Conservation (phyloP, 1,284 basidiomycete species). For the Lentinula novae-zelandiae region DNA sequence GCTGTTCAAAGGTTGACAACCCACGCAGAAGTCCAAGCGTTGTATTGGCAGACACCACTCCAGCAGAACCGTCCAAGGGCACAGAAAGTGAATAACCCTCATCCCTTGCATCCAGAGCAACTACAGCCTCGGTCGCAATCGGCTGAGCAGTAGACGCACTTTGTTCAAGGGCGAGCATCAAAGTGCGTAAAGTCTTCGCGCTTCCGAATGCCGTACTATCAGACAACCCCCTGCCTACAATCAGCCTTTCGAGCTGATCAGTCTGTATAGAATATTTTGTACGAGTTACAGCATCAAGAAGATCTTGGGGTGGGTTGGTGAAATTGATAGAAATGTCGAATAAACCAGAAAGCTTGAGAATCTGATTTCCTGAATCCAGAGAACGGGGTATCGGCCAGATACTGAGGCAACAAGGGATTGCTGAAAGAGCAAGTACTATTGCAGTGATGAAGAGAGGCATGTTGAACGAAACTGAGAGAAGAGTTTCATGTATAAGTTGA, state of each 20-base stretch:
- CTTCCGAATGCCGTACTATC: not conserved
- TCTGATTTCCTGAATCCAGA: conserved; percentile 25
- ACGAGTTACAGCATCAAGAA: conserved; percentile 39
- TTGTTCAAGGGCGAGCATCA: conserved; percentile 2
- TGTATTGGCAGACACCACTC: conserved; percentile 63
- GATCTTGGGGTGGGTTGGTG: conserved; percentile 38
- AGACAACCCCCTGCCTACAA: conserved; percentile 35
- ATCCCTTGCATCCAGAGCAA: conserved; percentile 47
- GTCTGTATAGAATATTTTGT: conserved; percentile 34
- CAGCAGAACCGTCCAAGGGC: conserved; percentile 55
- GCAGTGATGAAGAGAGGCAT: not conserved
- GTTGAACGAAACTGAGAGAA: not conserved
- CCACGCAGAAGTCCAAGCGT: conserved; percentile 79
- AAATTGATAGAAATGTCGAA: conserved; percentile 39
- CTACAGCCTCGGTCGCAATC: conserved; percentile 55
- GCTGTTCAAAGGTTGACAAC: conserved; percentile 78
- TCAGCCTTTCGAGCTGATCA: conserved; percentile 44
- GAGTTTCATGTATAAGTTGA: not conserved
- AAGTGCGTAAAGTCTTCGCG: not conserved
- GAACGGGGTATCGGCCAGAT: conserved; percentile 35
- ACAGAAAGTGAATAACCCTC: conserved; percentile 69
- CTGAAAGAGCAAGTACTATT: conserved; percentile 8
- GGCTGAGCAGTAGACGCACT: not conserved
- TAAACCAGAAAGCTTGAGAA: conserved; percentile 27
- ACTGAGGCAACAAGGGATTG: conserved; percentile 4